These are phyloP conservation scores for Botryotinia convoluta DNA, from an alignment of 2,329 filamentous ascomycete genomes.

Conservation along the genomic window DNA sequence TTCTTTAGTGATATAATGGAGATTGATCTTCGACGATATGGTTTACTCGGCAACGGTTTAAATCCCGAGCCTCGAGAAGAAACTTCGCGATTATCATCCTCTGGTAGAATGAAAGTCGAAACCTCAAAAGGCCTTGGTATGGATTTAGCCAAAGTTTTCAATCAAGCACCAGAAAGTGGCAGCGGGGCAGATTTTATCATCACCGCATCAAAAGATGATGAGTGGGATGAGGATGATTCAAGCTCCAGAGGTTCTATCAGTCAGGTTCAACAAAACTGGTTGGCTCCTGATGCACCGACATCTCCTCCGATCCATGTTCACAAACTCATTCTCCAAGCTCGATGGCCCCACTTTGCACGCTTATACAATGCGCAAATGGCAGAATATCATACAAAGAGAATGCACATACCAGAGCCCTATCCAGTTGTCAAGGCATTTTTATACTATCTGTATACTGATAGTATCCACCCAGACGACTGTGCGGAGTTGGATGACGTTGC, in stretches of 20 bases:
- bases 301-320: conserved; percentile 91
- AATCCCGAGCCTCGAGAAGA: conserved; percentile 53
- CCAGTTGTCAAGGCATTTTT: conserved; percentile 91
- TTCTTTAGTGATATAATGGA: conserved; percentile 74
- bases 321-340: conserved; percentile 86
- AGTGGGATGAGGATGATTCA: conserved; percentile 59
- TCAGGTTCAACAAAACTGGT: conserved; percentile 47
- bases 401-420: conserved; percentile 98
- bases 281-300: conserved; percentile 60
- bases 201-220: conserved; percentile 80
- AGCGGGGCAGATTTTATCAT: conserved; percentile 89
- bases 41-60: conserved; percentile 79
- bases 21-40: conserved; percentile 88
- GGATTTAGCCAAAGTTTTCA: conserved; percentile 84
- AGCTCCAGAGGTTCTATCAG: conserved; percentile 47
- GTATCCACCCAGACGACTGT: conserved; percentile 61
- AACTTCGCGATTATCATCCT: conserved; percentile 48
- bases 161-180: conserved; percentile 77
- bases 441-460: conserved; percentile 95
- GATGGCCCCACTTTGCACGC: conserved; percentile 94
- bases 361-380: conserved; percentile 93
- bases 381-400: conserved; percentile 93
- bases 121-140: conserved; percentile 71
- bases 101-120: conserved; percentile 47
- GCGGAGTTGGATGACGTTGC: conserved; percentile 80